Percentiles rank a stretch among this genome's conserved stretches.
These are phyloP conservation scores for Blastocystis hominis DNA, from an alignment of 352 stramenopile species.

Conservation along the genomic window DNA sequence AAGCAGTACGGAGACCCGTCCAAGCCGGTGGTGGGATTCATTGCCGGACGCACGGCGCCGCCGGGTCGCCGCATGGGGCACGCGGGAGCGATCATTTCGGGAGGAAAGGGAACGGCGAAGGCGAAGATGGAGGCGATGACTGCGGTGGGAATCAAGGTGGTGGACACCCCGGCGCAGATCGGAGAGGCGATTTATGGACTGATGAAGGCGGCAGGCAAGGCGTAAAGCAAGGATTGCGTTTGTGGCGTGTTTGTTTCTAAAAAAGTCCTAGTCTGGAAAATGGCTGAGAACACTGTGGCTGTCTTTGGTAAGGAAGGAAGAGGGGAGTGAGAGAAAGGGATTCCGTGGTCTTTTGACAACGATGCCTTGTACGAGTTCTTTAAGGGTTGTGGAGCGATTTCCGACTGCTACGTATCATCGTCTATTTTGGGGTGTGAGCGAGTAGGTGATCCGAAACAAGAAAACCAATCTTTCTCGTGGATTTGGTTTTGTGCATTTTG, in stretches of 20 bases:
- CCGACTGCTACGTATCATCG: neutral
- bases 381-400: neutral
- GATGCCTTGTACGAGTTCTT: constrained; percentile 41
- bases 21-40: constrained; percentile 99
- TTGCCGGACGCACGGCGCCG: constrained; percentile 92
- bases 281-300: neutral
- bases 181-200: constrained; percentile 88
- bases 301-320: neutral
- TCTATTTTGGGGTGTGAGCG: neutral
- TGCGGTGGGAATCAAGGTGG: constrained; percentile 83
- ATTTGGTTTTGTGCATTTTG: constrained; percentile 29
- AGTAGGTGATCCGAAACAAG: neutral
- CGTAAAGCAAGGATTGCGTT: constrained; percentile 57
- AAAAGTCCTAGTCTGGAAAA: neutral
- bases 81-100: constrained; percentile 94
- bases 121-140: constrained; percentile 89
- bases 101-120: constrained; percentile 89
- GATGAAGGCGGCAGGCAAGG: constrained; percentile 70
- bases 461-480: neutral
- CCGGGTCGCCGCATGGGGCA: constrained; percentile 95
- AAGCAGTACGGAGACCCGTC: constrained; percentile 88
- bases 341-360: constrained; percentile 32
- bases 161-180: constrained; percentile 85
- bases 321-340: neutral
- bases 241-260: constrained; percentile 4